phyloP scores from a whole-genome alignment of 108 stramenopile genomes.

The Skeletonema marinoi region DNA sequence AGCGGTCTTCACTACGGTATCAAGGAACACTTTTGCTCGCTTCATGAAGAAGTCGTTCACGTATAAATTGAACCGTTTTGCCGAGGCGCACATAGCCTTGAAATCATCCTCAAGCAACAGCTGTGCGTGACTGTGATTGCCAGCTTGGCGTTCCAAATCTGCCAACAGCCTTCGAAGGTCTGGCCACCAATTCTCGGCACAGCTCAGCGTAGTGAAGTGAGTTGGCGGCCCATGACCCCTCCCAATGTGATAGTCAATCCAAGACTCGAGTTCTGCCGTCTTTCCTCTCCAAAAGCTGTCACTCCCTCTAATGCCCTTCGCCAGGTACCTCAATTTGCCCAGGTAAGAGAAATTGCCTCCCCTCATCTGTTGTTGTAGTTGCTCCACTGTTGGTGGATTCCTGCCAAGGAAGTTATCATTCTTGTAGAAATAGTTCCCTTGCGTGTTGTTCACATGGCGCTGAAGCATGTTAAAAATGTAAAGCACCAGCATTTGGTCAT shows the following conservation, averaged over 20 bases:
- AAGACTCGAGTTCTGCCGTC: constrained; percentile 17
- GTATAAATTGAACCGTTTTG: no score
- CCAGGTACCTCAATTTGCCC: constrained; percentile 2
- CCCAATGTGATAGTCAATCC: constrained; percentile 34
- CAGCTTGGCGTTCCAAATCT: no score
- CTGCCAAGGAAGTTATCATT: no score
- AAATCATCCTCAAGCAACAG: no score
- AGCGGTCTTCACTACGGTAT: constrained; percentile 12
- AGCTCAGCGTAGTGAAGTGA: no score
- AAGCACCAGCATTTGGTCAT: constrained; percentile 3
- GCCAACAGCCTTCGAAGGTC: no score
- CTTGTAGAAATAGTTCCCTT: constrained; percentile 17
- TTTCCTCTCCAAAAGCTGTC: constrained; percentile 25
- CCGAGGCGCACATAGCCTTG: no score
- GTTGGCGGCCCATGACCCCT: constrained; percentile 25
- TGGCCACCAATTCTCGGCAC: no score
- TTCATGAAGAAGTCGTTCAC: constrained; percentile 42
- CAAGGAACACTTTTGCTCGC: constrained; percentile 8
- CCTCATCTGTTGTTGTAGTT: constrained; percentile 13
- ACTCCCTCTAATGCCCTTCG: constrained; percentile 4
- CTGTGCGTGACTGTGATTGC: no score
- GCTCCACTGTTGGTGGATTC: no score
- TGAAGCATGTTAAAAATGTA: constrained; percentile 24
- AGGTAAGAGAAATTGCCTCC: constrained; percentile 1
- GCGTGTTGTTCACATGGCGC: constrained; percentile 1